Conservation (phyloP, 257 asterid genomes). For the Ehretia macrophylla region DNA sequence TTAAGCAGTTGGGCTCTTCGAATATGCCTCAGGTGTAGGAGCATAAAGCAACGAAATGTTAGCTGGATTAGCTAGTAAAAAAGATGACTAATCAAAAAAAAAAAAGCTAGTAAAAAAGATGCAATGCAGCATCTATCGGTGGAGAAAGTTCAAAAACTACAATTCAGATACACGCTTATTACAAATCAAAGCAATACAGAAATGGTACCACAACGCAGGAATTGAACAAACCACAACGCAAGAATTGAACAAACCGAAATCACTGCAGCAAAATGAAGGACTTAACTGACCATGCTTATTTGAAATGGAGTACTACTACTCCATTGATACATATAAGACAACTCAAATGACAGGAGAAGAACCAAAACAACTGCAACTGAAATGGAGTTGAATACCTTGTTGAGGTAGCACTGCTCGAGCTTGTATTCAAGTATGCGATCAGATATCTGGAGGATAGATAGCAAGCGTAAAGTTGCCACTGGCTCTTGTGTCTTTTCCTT, state of each 20-base stretch:
- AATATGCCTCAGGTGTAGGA: too few species aligned
- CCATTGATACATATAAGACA: not conserved
- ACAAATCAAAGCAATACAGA: not conserved
- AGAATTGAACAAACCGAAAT: not conserved
- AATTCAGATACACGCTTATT: not conserved
- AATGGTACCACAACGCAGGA: not conserved
- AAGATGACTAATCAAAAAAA: too few species aligned
- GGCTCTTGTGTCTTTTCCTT: not conserved
- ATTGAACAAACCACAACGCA: too few species aligned
- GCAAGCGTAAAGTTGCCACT: constrained; percentile 19
- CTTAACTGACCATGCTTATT: not conserved
- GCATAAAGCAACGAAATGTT: too few species aligned
- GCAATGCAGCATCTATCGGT: too few species aligned
- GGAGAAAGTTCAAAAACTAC: too few species aligned
- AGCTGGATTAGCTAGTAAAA: too few species aligned
- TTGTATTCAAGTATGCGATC: not conserved
- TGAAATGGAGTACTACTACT: not conserved
- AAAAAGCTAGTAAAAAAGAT: too few species aligned
- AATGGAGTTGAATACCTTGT: not conserved
- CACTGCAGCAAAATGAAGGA: too few species aligned
- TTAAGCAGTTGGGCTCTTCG: too few species aligned
- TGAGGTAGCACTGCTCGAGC: not conserved
- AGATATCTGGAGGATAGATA: constrained; percentile 23
- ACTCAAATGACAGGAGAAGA: too few species aligned
- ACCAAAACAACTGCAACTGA: too few species aligned